These are phyloP conservation scores for Rhizophlyctis rosea DNA, from an alignment of 192 early-diverging fungal genomes.

Conservation along the genomic window DNA sequence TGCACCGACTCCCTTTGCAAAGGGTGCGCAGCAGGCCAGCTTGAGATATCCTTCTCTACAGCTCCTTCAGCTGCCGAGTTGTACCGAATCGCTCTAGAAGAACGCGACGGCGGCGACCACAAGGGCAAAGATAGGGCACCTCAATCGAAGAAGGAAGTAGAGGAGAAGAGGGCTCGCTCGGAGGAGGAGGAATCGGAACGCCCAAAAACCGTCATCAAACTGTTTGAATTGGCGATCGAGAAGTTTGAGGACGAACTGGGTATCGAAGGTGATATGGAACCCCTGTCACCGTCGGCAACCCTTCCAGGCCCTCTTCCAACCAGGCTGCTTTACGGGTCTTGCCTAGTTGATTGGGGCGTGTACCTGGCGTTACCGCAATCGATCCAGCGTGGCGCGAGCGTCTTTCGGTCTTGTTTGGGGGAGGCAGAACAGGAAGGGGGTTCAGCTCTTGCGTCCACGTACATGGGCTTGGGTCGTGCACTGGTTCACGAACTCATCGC, in stretches of 20 bases:
- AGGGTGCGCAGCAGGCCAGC: constrained; percentile 19
- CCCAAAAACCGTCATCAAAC: constrained; percentile 4
- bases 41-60: constrained; percentile 8
- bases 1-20: constrained; percentile 14
- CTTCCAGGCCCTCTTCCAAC: not conserved
- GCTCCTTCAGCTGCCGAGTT: constrained; percentile 19
- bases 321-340: constrained; percentile 17
- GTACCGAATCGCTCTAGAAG: constrained; percentile 24
- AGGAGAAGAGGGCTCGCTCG: not conserved
- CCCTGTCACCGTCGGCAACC: not conserved
- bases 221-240: constrained; percentile 24
- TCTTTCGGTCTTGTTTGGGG: constrained; percentile 15
- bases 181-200: constrained; percentile 1
- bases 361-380: constrained; percentile 13
- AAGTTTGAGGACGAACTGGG: constrained; percentile 16
- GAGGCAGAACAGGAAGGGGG: constrained; percentile 1
- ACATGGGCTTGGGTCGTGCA: constrained; percentile 22
- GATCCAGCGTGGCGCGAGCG: constrained; percentile 14
- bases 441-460: not conserved
- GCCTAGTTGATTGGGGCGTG: constrained; percentile 20
- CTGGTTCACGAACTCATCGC: constrained; percentile 12
- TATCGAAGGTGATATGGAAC: not conserved
- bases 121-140: not conserved
- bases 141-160: not conserved
- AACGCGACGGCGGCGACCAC: constrained; percentile 13